Evolutionary conservation across 169 alveolate genomes (phyloP).

Genomic region (Plasmodium gallinaceum): DNA sequence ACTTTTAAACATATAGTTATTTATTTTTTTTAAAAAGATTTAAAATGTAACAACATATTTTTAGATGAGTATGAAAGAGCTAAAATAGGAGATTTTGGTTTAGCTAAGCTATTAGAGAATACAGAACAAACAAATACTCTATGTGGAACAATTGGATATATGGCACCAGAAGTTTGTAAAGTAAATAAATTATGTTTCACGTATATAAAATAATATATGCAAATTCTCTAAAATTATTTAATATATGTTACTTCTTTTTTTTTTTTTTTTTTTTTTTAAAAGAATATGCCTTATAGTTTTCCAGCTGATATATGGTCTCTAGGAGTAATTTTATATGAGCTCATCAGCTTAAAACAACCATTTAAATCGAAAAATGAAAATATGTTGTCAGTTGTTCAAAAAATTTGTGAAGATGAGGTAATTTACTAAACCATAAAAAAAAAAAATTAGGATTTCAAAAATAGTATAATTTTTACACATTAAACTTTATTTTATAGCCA

Average conservation of each 20-base stretch:
- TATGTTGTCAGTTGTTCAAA: constrained; percentile 60
- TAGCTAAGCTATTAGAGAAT: constrained; percentile 64
- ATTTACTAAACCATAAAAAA: neutral
- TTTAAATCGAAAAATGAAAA: constrained; percentile 66
- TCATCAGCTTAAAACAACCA: constrained; percentile 71
- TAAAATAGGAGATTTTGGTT: constrained; percentile 76
- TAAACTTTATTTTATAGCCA: constrained; percentile 25
- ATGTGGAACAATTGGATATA: constrained; percentile 78
- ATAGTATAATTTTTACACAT: neutral
- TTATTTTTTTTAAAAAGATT: constrained; percentile 33
- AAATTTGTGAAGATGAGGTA: constrained; percentile 77
- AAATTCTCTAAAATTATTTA: neutral
- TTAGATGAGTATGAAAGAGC: constrained; percentile 77
- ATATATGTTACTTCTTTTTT: neutral
- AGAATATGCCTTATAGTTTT: constrained; percentile 68
- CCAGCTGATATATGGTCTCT: constrained; percentile 79
- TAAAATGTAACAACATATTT: constrained; percentile 77
- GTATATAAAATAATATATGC: neutral
- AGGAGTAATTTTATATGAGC: constrained; percentile 75
- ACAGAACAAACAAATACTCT: constrained; percentile 73
- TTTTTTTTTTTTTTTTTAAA: neutral
- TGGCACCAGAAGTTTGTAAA: constrained; percentile 77
- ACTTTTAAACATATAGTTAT: neutral
- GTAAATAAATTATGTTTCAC: constrained; percentile 22
- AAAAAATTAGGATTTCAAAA: neutral